Conservation (phyloP, 2,329 filamentous ascomycete species). For the Trichocomaceae sp. region DNA sequence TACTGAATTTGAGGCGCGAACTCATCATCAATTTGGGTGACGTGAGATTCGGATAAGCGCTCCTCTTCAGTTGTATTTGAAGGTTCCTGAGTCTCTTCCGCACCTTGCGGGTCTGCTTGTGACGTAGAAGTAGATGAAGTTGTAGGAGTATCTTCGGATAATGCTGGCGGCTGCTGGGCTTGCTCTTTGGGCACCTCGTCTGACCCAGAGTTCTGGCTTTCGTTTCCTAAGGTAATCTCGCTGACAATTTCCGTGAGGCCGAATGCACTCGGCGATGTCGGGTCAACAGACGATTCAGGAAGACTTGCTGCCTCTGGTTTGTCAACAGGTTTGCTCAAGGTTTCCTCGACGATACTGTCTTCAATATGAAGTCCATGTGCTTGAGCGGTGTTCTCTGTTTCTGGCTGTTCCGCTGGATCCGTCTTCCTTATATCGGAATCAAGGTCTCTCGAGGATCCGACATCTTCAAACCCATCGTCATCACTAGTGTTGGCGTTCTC, state of each 20-base stretch:
- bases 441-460: conserved; percentile 62
- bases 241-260: conserved; percentile 51
- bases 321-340: conserved; percentile 45
- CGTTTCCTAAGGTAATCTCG: conserved; percentile 54
- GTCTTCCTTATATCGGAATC: conserved; percentile 59
- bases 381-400: conserved; percentile 18
- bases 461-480: conserved; percentile 91
- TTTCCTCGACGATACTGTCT: conserved; percentile 72
- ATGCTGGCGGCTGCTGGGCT: conserved; percentile 4
- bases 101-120: conserved; percentile 17
- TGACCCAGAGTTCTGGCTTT: conserved; percentile 43
- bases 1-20: conserved; percentile 45
- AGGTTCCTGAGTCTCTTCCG: conserved; percentile 11
- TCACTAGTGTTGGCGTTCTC: conserved; percentile 78
- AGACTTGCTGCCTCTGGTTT: neutral
- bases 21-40: conserved; percentile 22
- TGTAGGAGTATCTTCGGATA: conserved; percentile 60
- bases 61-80: conserved; percentile 3
- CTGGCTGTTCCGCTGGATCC: conserved; percentile 14
- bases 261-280: conserved; percentile 46
- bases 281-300: conserved; percentile 18
- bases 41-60: neutral
- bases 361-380: conserved; percentile 48
- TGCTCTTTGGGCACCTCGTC: conserved; percentile 8
- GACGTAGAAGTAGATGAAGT: conserved; percentile 54